Base-by-base conservation (phyloP, 2,329 filamentous ascomycete genomes). In the Gliomastix tumulicola region DNA sequence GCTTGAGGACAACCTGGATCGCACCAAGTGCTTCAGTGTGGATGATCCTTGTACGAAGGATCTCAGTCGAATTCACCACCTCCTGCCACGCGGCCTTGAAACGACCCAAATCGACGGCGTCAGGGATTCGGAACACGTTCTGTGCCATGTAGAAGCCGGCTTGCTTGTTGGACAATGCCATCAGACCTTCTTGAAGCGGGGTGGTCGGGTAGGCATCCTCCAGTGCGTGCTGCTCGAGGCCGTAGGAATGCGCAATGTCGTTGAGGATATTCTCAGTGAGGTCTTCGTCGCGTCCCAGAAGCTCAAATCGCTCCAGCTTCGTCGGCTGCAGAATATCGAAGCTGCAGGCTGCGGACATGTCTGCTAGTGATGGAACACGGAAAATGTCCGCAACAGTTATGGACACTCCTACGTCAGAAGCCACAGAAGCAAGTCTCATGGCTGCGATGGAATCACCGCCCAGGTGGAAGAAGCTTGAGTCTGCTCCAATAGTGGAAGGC, bases 361-460 rank as follows among this genome's bases (percentile, higher is more conserved):
- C 11, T 11, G 10, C 10, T 9, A 72, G 56, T 3, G 59, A 53
- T 0, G 69, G 66, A 18, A 62, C 54, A 21, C 55, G 57, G 40
- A 73, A 70, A 35, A 69, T 59, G 30, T 57, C 60, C 1, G 63
- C 62, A 0, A 36, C 25, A 17, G 25, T 30, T 12, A 73, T 67
- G 1, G 63, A 66, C 21, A 73, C 46, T 0, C 54, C 43, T 13
- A 69, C 47, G 6, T 57, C 58, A 17, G 48, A 53, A 2, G 63
- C 60, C 8, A 56, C 42, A 6, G 49, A 41, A 4, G 49, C 49
- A 40, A 39, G 60, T 32, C 59, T 62, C 27, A 30, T 30, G 7
- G 27, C 27, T 7, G 27, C n/a, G 27, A 30, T 30, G 27, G 27
- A 30, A 16, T 30, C 27, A 16, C 27, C 27, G 13, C 27, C 27